Evolutionary conservation across 1,284 basidiomycete species (phyloP).

Genomic region (Macrocystidia cucumis): DNA sequence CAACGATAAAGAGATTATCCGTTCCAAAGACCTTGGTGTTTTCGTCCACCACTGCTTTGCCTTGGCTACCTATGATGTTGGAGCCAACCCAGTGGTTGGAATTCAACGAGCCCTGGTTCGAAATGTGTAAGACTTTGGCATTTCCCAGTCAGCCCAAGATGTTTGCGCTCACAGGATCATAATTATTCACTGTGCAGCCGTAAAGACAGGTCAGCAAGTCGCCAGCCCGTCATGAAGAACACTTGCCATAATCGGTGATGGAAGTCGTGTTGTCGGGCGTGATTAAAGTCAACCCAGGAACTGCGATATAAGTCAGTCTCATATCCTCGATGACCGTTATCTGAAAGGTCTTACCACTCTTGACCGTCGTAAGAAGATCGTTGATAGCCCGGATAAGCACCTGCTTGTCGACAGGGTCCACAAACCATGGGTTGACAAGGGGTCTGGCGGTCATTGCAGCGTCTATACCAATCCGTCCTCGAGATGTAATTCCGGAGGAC

Average conservation of each 20-base stretch:
- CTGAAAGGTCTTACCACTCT: conserved; percentile 23
- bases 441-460: conserved; percentile 39
- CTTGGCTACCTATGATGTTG: conserved; percentile 31
- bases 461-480: conserved; percentile 54
- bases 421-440: conserved; percentile 50
- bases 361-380: conserved; percentile 34
- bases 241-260: conserved; percentile 39
- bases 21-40: conserved; percentile 52
- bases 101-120: conserved; percentile 25
- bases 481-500: conserved; percentile 52
- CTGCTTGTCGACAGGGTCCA: conserved; percentile 45
- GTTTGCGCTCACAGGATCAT: conserved; percentile 28
- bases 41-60: conserved; percentile 41
- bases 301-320: conserved; percentile 25
- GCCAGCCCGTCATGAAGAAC: neutral
- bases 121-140: neutral
- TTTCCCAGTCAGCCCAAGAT: too few species aligned
- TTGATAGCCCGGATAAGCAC: conserved; percentile 41
- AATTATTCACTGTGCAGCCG: conserved; percentile 32
- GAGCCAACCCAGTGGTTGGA: conserved; percentile 58
- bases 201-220: neutral
- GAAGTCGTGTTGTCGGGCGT: conserved; percentile 52
- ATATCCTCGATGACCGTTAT: too few species aligned
- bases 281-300: conserved; percentile 43
- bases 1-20: conserved; percentile 42